Base-by-base conservation (phyloP, 2,329 filamentous ascomycete species). In the Dactylellina leptospora region DNA sequence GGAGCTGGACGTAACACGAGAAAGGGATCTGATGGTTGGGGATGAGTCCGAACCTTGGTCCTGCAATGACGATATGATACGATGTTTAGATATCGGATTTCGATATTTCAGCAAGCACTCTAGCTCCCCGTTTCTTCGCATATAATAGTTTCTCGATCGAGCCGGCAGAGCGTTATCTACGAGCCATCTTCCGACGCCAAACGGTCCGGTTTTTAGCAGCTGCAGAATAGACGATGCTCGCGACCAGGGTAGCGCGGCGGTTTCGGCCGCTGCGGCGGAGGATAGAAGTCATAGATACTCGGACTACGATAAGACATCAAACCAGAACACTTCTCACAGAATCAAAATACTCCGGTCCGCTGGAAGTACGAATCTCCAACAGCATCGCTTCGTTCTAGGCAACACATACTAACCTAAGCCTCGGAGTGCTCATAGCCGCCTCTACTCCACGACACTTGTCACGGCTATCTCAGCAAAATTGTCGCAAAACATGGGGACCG, bases 381-480 rank as follows among this genome's bases (percentile, higher is more conserved):
- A 64, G 45, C 45, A 9, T 20, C 48, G 13, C 25, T 36, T 45
- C 61, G 47, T 27, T 40, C 6, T 8, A 36, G 16, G 40, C 54
- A 72, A 59, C 51, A 28, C 58, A 38, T 28, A 45, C 36, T 54
- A 23, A 47, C 27, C 5, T 2, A 16, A 25, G 4, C 36, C 4
- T n/a, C 28, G 36, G 28, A 10, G 40, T 30, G 3, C 20, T 42
- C 4, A 11, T 22, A 73, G 69, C 69, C 69, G 10, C 54, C 69
- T 16, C 48, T 73, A 8, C 33, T 73, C 6, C 20, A 50, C 8
- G 69, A 73, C 36, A 73, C 69, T 1, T 68, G 61, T 20, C 69
- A 73, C 23, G 69, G 62, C 13, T 68, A 73, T 40, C 25, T 73
- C 1, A 40, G 51, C 23, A 73, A 73, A 30, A 68, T 73, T 11